A percentile compares a stretch with the other conserved stretches of the same genome.
These are phyloP conservation scores for Linum trigynum DNA, from an alignment of 345 rosid genomes.

Conservation along the genomic window DNA sequence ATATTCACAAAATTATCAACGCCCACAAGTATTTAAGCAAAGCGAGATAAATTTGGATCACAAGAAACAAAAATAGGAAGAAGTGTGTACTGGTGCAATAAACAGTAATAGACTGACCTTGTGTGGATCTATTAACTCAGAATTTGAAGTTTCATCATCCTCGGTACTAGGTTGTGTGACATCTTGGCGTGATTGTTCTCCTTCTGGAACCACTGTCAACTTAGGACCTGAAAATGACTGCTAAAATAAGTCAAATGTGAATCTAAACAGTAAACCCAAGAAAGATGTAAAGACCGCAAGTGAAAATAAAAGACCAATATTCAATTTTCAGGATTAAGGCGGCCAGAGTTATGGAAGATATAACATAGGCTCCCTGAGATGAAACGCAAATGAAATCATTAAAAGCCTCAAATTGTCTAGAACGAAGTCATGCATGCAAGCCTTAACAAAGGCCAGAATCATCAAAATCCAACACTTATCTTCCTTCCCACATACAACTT, in stretches of 20 bases:
- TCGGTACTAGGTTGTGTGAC: slow-evolving; percentile 25
- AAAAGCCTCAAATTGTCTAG: background rate
- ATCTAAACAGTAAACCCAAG: slow-evolving; percentile 5
- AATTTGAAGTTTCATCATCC: slow-evolving; percentile 34
- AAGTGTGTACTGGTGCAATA: background rate
- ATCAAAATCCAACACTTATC: background rate
- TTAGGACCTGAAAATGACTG: slow-evolving; percentile 27
- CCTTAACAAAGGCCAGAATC: background rate
- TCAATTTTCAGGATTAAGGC: background rate
- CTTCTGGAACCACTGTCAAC: slow-evolving; percentile 27
- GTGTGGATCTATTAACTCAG: slow-evolving; percentile 35
- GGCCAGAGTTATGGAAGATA: background rate
- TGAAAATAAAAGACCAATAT: background rate
- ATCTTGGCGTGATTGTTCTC: slow-evolving; percentile 32
- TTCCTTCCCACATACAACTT: background rate
- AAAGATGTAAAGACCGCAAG: background rate
- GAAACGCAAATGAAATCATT: background rate
- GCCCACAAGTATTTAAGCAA: background rate
- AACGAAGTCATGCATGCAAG: background rate
- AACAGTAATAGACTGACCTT: slow-evolving; percentile 26
- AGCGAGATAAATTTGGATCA: background rate
- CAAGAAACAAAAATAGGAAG: background rate
- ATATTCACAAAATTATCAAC: background rate
- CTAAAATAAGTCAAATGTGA: slow-evolving; percentile 19
- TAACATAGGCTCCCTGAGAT: background rate